Base-by-base conservation (phyloP, 768 basidiomycete species). In the Boletales sp. region DNA sequence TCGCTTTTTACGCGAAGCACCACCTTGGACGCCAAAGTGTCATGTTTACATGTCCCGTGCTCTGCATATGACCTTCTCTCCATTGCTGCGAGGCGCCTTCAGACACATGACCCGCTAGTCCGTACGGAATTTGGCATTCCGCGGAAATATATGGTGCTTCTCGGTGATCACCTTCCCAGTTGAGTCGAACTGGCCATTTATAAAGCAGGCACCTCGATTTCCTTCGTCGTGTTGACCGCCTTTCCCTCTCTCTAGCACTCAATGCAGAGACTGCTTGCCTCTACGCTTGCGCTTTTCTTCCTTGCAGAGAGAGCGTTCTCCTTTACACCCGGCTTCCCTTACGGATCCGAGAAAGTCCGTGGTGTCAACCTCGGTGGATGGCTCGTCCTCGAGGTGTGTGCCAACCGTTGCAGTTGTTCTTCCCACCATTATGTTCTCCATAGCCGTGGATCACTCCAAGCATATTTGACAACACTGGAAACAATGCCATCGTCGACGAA, bases 401-500 rank as follows among this genome's bases (percentile, higher is more conserved):
- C 17, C 41, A 39, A 14, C 13, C 7, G 18, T n/a, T 21, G 5
- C 38, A 34, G 15, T 5, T 15, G 25, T 56, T 53, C 49, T 46
- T 15, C 33, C 41, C 35, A 17, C 31, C 76, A 71, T 79, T 69
- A 12, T 78, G 25, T 74, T 12, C 14, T 21, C 14, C 33, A 12
- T 50, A 87, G 82, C 85, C 86, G 31, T 88, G 87, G 87, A 88
- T 89, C 48, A 87, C 84, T 2, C 87, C 87, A 2, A 85, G 83
- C 57, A 71, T 88, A 11, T 89, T 88, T 53, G 73, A 82, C 53
- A 77, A 72, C 59, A 86, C 69, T 15, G 72, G 72, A 38, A 75
- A 79, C 60, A 55, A 49, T 45, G 67, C 67, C 53, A 84, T 86
- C 59, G 73, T 86, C 48, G 90, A 92, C 65, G 88, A 91, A 57